Evolutionary conservation across 352 stramenopile genomes (phyloP).

Genomic region (Globisporangium rhizosaccharum): DNA sequence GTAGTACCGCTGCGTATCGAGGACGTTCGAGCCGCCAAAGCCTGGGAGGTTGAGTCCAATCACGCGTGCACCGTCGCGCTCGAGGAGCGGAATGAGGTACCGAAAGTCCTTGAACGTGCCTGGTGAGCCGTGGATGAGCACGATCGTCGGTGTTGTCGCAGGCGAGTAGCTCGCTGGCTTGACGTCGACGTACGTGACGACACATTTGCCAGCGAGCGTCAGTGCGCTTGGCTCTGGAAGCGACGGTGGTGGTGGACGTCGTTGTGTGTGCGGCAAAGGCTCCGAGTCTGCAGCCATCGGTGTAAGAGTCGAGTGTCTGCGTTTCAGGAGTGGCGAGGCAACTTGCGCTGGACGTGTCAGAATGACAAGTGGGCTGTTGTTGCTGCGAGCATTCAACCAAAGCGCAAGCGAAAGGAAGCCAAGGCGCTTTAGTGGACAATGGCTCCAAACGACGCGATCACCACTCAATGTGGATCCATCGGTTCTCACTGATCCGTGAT

Average conservation of each 20-base stretch:
- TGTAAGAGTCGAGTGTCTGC: too few relatives aligned
- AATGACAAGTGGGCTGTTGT: too few relatives aligned
- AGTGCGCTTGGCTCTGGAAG: slow-evolving; percentile 24
- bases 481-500: too few relatives aligned
- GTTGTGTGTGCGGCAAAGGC: too few relatives aligned
- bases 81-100: slow-evolving; percentile 50
- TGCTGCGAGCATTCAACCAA: too few relatives aligned
- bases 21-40: slow-evolving; percentile 35
- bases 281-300: too few relatives aligned
- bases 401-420: too few relatives aligned
- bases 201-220: slow-evolving; percentile 32
- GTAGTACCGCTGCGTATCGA: slow-evolving; percentile 37
- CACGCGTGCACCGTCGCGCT: slow-evolving; percentile 30
- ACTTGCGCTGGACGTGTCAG: too few relatives aligned
- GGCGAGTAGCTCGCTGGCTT: neutral
- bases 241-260: neutral
- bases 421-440: too few relatives aligned
- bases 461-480: too few relatives aligned
- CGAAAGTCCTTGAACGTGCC: slow-evolving; percentile 62
- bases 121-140: slow-evolving; percentile 59
- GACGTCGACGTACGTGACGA: slow-evolving; percentile 39
- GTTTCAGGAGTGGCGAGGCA: too few relatives aligned
- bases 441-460: too few relatives aligned
- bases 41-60: slow-evolving; percentile 58
- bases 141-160: slow-evolving; percentile 24